Base-by-base conservation (phyloP, 345 rosid genomes). In the Linum usitatissimum region DNA sequence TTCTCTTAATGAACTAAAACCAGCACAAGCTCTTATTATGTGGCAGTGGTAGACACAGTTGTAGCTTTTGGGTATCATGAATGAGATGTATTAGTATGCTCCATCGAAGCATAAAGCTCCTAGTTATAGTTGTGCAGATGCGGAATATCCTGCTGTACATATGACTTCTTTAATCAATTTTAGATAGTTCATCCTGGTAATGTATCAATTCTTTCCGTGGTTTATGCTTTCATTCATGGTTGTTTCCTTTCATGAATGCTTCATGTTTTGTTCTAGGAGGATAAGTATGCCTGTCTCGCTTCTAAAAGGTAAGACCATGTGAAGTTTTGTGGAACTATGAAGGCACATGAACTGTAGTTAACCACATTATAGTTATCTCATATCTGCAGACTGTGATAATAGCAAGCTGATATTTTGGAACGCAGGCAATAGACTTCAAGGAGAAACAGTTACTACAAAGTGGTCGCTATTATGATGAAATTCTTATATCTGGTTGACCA, bases 21-120 rank as follows among this genome's bases (percentile, higher is more conserved):
- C 39, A 42, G 20, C 67, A 62, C 57, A 21, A 36, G 58, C 20
- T 59, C 62, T 38, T 38, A 21, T 49, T 45, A 10, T 10, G 51
- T 45, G 51, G 4, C 8, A 45, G 51, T 45, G 15, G 5, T 45
- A 7, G 51, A 45, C 51, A 10, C 51, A 7, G 10, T 45, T 45
- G 3, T 45, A 10, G 51, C 51, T 45, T 45, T 45, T 45, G 51
- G 4, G 17, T 3, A 45, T 10, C 2, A 15, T 45, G 48, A 40
- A 40, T 12, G 14, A 12, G 51, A 45, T 45, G 51, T 12, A 15
- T 45, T 45, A 45, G 51, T 12, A 40, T 40, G 48, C 13, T 12
- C 8, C 2, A 40, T 5, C 48, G 2, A 0, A 40, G 48, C 48
- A 40, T 12, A 12, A 45, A 15, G 13, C 51, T 45, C 51, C 10